Conservation (phyloP, 2,329 filamentous ascomycete species). For the Colletotrichum sp. region DNA sequence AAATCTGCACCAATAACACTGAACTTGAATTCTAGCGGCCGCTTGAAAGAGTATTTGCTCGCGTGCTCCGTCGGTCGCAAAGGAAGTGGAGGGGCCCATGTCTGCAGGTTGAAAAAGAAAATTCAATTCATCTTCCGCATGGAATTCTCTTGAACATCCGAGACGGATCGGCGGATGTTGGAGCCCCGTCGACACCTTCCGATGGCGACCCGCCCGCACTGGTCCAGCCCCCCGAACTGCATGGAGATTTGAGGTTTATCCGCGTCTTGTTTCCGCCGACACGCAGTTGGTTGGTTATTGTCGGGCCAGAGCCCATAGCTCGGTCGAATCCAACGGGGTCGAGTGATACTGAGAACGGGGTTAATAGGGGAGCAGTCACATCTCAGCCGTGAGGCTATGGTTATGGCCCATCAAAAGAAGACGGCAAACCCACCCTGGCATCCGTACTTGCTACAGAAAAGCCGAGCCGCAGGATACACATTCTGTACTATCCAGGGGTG, state of each 20-base stretch:
- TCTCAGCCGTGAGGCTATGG: background rate
- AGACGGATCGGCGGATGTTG: background rate
- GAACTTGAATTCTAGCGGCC: background rate
- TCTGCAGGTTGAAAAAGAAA: background rate
- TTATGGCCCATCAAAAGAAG: background rate
- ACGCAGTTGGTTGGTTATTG: background rate
- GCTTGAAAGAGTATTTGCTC: background rate
- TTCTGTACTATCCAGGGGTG: background rate
- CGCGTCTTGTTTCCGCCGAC: background rate
- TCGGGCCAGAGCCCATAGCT: background rate
- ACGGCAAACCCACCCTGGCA: background rate
- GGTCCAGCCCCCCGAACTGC: background rate
- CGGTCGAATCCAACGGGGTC: background rate
- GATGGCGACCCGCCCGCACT: background rate
- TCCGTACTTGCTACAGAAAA: background rate
- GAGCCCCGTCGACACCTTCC: background rate
- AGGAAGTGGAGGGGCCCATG: background rate
- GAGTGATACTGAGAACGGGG: background rate
- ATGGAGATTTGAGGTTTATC: background rate
- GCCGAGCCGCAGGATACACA: background rate
- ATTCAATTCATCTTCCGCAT: background rate
- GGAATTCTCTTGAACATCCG: background rate
- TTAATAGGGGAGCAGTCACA: background rate
- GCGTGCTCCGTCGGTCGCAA: background rate
- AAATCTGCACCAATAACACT: background rate